Percentiles rank a stretch among this genome's conserved stretches.
phyloP scores from a whole-genome alignment of 495 filamentous ascomycete species.

The Aspergillus carlsbadensis region DNA sequence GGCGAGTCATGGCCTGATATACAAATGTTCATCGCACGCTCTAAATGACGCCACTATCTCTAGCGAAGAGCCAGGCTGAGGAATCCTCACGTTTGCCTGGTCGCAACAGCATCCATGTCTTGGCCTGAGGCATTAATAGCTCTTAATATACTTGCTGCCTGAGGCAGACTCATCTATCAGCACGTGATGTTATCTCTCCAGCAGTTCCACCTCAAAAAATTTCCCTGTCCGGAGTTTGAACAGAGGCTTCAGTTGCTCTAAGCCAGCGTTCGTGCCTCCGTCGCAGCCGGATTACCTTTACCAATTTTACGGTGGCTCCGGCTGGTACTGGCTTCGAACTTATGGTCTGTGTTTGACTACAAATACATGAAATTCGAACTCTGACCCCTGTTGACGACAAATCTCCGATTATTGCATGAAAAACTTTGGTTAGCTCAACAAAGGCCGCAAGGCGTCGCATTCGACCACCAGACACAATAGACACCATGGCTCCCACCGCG shows the following conservation, averaged over 20 bases:
- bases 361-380: background rate
- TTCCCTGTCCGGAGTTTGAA: constrained; percentile 31
- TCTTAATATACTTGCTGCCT: constrained; percentile 12
- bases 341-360: background rate
- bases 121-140: background rate
- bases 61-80: background rate
- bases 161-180: constrained; percentile 33
- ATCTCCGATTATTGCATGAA: constrained; percentile 2
- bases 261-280: constrained; percentile 26
- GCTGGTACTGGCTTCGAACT: background rate
- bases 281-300: constrained; percentile 21
- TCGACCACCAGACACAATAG: background rate
- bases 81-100: background rate
- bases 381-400: background rate
- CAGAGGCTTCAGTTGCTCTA: constrained; percentile 24
- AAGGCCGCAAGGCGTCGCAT: background rate
- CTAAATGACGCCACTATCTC: constrained; percentile 4
- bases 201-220: constrained; percentile 49
- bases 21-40: background rate
- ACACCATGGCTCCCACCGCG: constrained; percentile 44
- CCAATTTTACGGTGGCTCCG: background rate
- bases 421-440: constrained; percentile 15
- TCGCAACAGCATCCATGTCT: background rate
- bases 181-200: constrained; percentile 48
- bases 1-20: background rate